phyloP scores from a whole-genome alignment of 2,329 filamentous ascomycete genomes.

The Fusarium protoensiforme region DNA sequence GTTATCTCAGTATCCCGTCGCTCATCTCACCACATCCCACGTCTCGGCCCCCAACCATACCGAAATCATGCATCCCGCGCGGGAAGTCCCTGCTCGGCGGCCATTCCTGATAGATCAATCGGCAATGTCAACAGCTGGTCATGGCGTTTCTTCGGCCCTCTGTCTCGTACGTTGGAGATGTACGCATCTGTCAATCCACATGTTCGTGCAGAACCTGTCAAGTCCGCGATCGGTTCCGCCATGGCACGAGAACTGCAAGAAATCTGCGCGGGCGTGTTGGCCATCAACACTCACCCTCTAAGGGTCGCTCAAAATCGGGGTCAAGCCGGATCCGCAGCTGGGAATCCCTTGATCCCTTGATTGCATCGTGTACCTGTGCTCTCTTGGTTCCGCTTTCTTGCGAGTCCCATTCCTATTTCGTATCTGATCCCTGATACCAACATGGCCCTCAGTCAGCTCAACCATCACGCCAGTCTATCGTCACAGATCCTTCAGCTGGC shows the following conservation, averaged over 20 bases:
- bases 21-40: conserved; percentile 25
- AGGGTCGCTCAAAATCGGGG: background rate
- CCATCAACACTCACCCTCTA: background rate
- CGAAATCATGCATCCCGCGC: conserved; percentile 8
- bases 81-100: conserved; percentile 5
- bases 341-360: conserved; percentile 18
- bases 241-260: background rate
- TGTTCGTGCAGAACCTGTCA: background rate
- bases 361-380: conserved; percentile 4
- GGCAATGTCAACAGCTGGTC: conserved; percentile 2
- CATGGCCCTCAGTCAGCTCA: background rate
- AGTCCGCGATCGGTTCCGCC: background rate
- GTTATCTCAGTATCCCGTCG: conserved; percentile 8
- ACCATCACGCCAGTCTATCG: conserved; percentile 3
- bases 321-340: conserved; percentile 22
- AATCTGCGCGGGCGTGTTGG: background rate
- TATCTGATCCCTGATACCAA: background rate
- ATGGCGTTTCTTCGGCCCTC: conserved; percentile 5
- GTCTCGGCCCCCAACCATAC: conserved; percentile 14
- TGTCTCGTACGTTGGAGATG: conserved; percentile 6
- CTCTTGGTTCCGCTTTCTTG: background rate
- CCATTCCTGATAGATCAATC: conserved; percentile 17
- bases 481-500: background rate
- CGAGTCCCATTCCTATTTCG: background rate
- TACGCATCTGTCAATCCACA: background rate